Conservation (phyloP, 129 eudicot genomes). For the Centaurea solstitialis region DNA sequence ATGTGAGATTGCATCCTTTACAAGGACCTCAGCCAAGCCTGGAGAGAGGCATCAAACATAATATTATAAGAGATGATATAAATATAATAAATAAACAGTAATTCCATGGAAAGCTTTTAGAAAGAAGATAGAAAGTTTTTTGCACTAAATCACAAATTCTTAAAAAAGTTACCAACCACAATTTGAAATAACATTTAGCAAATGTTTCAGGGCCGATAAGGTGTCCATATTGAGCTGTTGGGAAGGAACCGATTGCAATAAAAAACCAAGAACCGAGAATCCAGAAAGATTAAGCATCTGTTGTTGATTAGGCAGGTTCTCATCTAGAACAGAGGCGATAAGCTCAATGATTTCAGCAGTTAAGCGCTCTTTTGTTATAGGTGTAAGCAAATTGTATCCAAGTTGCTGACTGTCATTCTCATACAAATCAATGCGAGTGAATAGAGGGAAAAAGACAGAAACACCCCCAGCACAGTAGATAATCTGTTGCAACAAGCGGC, state of each 20-base stretch:
- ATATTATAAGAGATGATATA: constrained; percentile 4
- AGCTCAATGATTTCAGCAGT: constrained; percentile 94
- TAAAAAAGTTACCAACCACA: constrained; percentile 51
- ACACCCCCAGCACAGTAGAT: constrained; percentile 98
- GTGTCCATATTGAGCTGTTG: constrained; percentile 87
- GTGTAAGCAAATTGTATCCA: constrained; percentile 56
- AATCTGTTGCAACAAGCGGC: constrained; percentile 85
- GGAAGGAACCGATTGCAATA: constrained; percentile 78
- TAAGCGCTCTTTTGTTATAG: constrained; percentile 72
- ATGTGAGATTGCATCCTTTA: constrained; percentile 82
- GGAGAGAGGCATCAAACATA: constrained; percentile 29
- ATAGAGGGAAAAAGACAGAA: constrained; percentile 95
- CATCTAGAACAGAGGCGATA: constrained; percentile 89
- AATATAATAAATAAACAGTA: constrained; percentile 1
- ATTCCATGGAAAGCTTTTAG: background rate
- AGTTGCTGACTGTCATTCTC: constrained; percentile 46
- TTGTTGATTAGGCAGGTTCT: constrained; percentile 91
- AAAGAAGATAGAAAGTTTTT: background rate
- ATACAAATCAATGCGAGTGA: constrained; percentile 70
- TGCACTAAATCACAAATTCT: background rate
- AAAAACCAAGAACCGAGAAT: constrained; percentile 79
- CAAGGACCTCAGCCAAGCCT: constrained; percentile 94
- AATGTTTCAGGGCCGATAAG: constrained; percentile 77
- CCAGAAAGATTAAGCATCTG: constrained; percentile 97
- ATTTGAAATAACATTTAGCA: constrained; percentile 74